Evolutionary conservation across 2,329 filamentous ascomycete genomes (phyloP).

Genomic region (Colletotrichum filicis): DNA sequence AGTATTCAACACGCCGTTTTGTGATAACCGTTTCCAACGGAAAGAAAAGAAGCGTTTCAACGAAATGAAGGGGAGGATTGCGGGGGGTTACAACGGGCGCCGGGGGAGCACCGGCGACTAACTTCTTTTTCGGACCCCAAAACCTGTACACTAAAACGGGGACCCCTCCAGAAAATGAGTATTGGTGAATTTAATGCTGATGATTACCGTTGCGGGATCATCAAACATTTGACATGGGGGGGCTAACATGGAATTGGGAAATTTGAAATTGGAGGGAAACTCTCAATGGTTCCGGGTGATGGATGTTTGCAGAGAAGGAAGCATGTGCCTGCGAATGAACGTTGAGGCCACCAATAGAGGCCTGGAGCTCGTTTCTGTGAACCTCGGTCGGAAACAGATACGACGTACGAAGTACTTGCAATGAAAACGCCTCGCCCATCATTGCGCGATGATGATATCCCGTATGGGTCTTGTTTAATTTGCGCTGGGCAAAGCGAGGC

Average conservation of each 20-base stretch:
- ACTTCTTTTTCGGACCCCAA: not conserved
- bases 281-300: not conserved
- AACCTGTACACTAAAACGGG: not conserved
- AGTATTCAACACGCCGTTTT: too few species aligned
- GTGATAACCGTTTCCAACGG: not conserved
- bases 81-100: not conserved
- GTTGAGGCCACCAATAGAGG: not conserved
- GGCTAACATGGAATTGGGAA: not conserved
- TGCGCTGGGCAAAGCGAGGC: not conserved
- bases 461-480: not conserved
- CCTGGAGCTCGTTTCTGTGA: not conserved
- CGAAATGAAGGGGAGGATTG: not conserved
- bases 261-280: not conserved
- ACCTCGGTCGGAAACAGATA: not conserved
- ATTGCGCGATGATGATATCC: not conserved
- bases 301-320: not conserved
- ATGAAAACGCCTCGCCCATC: not conserved
- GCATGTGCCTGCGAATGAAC: not conserved
- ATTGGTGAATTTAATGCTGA: not conserved
- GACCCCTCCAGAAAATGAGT: not conserved
- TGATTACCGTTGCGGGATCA: conserved; percentile 5
- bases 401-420: not conserved
- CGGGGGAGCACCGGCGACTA: not conserved
- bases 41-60: not conserved
- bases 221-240: conserved; percentile 10